Percentiles rank a stretch among this genome's conserved stretches.
These are phyloP conservation scores for Poa pratensis DNA, from an alignment of 176 grass and related monocot species.

Conservation along the genomic window DNA sequence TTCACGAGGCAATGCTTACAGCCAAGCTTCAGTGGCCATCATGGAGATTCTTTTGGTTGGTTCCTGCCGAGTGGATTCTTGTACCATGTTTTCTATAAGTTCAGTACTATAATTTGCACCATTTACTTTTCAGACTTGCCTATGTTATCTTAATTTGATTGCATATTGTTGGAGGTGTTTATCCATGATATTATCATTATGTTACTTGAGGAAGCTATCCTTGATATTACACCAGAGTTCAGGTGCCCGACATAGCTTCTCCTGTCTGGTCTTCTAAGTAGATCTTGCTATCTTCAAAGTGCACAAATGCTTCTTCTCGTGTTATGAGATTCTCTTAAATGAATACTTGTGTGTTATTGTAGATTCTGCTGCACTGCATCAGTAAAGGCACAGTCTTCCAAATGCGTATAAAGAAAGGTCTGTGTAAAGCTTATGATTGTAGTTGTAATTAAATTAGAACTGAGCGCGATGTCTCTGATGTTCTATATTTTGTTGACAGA, in stretches of 20 bases:
- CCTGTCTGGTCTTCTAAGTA: neutral
- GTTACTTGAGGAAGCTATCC: slow-evolving; percentile 23
- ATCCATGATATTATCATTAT: slow-evolving; percentile 16
- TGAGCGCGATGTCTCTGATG: slow-evolving; percentile 10
- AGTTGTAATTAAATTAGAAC: slow-evolving; percentile 6
- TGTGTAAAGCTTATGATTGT: slow-evolving; percentile 16
- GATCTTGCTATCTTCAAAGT: neutral
- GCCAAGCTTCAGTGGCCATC: slow-evolving; percentile 37
- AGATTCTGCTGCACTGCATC: slow-evolving; percentile 30
- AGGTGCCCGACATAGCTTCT: neutral
- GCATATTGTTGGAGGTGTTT: slow-evolving; percentile 21
- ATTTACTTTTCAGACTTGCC: slow-evolving; percentile 1
- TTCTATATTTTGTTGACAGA: slow-evolving; percentile 43
- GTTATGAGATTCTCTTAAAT: slow-evolving; percentile 33
- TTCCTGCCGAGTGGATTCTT: slow-evolving; percentile 11
- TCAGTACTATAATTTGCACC: slow-evolving; percentile 24
- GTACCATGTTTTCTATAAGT: slow-evolving; percentile 23
- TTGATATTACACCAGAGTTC: slow-evolving; percentile 25
- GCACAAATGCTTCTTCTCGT: neutral
- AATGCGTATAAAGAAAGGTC: slow-evolving; percentile 30
- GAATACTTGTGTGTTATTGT: slow-evolving; percentile 30
- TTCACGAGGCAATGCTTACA: slow-evolving; percentile 40
- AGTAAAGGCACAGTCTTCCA: slow-evolving; percentile 5
- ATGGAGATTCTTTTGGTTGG: slow-evolving; percentile 40
- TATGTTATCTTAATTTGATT: slow-evolving; percentile 28